phyloP scores from a whole-genome alignment of 83 land plant species.

The Diphasiastrum complanatum region DNA sequence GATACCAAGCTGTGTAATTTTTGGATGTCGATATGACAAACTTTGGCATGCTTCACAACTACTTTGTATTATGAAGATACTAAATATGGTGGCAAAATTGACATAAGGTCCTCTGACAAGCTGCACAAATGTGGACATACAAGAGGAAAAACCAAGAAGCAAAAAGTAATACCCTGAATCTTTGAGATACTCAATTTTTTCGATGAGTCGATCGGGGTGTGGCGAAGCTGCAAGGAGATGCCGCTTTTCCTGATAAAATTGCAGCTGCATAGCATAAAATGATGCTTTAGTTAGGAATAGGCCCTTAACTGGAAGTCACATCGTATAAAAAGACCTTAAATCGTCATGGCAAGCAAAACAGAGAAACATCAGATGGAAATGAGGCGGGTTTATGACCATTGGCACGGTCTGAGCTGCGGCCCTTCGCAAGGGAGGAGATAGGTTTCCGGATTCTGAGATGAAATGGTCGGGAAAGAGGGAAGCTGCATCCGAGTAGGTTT shows the following conservation, averaged over 20 bases:
- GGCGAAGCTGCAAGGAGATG: slow-evolving; percentile 34
- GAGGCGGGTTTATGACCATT: slow-evolving; percentile 11
- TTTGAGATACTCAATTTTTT: slow-evolving; percentile 36
- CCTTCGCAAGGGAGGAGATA: slow-evolving; percentile 24
- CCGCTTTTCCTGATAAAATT: slow-evolving; percentile 30
- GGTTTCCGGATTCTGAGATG: slow-evolving; percentile 18
- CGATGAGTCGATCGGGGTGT: slow-evolving; percentile 28
- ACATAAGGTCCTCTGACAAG: neutral
- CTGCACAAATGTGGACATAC: neutral
- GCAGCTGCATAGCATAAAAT: slow-evolving; percentile 20
- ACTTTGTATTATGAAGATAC: no score
- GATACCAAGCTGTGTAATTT: no score
- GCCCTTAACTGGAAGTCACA: neutral
- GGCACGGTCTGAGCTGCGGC: slow-evolving; percentile 26
- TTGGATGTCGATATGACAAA: no score
- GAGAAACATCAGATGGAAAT: neutral
- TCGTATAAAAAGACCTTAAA: neutral
- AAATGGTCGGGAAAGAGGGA: slow-evolving; percentile 26
- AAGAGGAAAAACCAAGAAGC: neutral
- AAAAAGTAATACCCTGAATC: slow-evolving; percentile 27
- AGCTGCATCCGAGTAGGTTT: slow-evolving; percentile 23
- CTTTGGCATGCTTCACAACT: no score
- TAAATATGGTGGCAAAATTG: no score
- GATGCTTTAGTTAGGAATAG: neutral
- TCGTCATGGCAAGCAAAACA: neutral